Conservation (phyloP, 2,329 filamentous ascomycete species). For the Samsoniella hepiali region DNA sequence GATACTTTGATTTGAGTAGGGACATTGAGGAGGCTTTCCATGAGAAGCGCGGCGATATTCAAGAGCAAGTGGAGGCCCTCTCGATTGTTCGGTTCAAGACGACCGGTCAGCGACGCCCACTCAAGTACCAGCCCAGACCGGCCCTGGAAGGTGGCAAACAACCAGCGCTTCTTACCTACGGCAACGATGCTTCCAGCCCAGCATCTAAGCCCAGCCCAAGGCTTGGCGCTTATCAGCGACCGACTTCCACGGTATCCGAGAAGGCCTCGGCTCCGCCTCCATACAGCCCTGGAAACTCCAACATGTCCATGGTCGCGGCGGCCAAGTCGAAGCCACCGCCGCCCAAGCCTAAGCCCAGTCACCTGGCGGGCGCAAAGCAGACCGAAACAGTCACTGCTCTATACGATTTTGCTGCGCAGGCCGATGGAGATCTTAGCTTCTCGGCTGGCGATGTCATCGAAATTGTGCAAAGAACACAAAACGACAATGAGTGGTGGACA, state of each 20-base stretch:
- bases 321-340: constrained; percentile 68
- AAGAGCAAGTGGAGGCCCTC: constrained; percentile 79
- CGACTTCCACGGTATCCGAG: constrained; percentile 39
- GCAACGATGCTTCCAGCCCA: constrained; percentile 31
- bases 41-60: constrained; percentile 82
- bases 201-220: constrained; percentile 24
- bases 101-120: constrained; percentile 64
- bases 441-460: constrained; percentile 85
- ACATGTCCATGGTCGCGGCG: constrained; percentile 47
- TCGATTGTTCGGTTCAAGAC: constrained; percentile 90
- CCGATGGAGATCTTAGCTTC: constrained; percentile 91
- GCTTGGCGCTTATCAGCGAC: constrained; percentile 33
- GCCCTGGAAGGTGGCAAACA: constrained; percentile 47
- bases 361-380: constrained; percentile 61
- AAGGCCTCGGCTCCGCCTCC: constrained; percentile 64
- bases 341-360: constrained; percentile 73
- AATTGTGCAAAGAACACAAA: constrained; percentile 76
- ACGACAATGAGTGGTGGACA: constrained; percentile 97
- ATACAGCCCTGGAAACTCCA: constrained; percentile 53
- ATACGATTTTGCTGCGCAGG: constrained; percentile 95
- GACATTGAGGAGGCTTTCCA: constrained; percentile 91
- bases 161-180: constrained; percentile 51
- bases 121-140: constrained; percentile 55
- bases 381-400: constrained; percentile 83
- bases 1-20: constrained; percentile 89